Evolutionary conservation across 306 rosid genomes (phyloP).

Genomic region (Dryas octopetala): DNA sequence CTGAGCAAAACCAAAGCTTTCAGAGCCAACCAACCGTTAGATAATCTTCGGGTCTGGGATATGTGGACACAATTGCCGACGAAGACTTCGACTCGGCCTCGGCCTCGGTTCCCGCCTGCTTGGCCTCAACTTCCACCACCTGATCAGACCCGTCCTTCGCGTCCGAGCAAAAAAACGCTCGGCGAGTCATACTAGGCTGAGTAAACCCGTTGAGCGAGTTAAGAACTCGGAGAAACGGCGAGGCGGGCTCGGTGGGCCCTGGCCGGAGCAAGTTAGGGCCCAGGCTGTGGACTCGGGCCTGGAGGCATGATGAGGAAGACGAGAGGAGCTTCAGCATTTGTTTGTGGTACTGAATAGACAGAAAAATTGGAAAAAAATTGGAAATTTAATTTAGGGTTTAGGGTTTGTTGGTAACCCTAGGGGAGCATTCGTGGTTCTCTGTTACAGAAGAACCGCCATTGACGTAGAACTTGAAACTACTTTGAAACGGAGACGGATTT

Average conservation of each 20-base stretch:
- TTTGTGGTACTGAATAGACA: conserved; percentile 3
- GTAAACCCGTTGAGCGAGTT: conserved; percentile 44
- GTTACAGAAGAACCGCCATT: conserved; percentile 46
- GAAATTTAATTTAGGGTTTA: conserved; percentile 7
- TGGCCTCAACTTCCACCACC: conserved; percentile 48
- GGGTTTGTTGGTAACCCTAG: conserved; percentile 16
- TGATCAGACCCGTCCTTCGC: conserved; percentile 60
- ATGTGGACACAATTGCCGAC: conserved; percentile 78
- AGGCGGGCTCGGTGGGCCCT: conserved; percentile 29
- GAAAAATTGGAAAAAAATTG: background rate
- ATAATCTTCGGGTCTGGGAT: conserved; percentile 93
- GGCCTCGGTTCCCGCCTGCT: conserved; percentile 51
- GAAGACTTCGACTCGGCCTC: conserved; percentile 51
- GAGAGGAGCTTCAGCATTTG: conserved; percentile 82
- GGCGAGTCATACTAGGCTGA: conserved; percentile 33
- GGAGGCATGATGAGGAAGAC: conserved; percentile 42
- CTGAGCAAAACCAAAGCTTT: background rate
- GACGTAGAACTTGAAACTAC: conserved; percentile 22
- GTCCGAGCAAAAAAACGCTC: conserved; percentile 80
- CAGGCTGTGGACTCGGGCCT: conserved; percentile 39
- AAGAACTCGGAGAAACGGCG: conserved; percentile 53
- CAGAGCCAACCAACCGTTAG: conserved; percentile 61
- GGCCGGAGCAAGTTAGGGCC: conserved; percentile 48
- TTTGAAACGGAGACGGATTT: background rate
- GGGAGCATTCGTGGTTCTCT: background rate